Percentiles rank a stretch among this genome's conserved stretches.
These are phyloP conservation scores for Phytophthora cryptogea DNA, from an alignment of 352 stramenopile genomes.

Conservation along the genomic window DNA sequence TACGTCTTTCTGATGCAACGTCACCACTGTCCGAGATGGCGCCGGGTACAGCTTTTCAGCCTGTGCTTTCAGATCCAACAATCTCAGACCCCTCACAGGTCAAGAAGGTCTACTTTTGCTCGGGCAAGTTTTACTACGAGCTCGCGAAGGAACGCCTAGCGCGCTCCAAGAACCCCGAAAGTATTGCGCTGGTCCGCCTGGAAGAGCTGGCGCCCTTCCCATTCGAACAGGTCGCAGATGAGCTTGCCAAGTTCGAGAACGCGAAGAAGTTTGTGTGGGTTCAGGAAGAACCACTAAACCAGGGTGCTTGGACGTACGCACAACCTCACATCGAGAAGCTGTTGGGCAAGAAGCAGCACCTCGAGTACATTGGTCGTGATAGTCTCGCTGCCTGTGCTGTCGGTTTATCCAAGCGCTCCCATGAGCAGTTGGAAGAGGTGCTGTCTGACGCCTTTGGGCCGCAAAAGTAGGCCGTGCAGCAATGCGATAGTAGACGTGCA, in stretches of 20 bases:
- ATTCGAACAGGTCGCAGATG: slow-evolving; percentile 62
- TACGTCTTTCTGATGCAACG: slow-evolving; percentile 68
- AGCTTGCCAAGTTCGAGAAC: slow-evolving; percentile 64
- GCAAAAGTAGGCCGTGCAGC: slow-evolving; percentile 16
- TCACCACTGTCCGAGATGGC: slow-evolving; percentile 71
- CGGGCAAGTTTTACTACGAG: slow-evolving; percentile 89
- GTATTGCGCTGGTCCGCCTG: slow-evolving; percentile 73
- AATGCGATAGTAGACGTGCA: slow-evolving; percentile 8
- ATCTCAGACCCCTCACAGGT: slow-evolving; percentile 55
- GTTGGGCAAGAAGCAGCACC: slow-evolving; percentile 51
- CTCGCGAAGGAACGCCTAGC: slow-evolving; percentile 66
- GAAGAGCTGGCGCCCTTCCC: slow-evolving; percentile 89
- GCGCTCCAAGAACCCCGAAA: slow-evolving; percentile 45
- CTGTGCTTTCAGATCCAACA: slow-evolving; percentile 61
- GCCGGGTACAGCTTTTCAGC: slow-evolving; percentile 62
- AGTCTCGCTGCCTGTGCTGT: slow-evolving; percentile 74
- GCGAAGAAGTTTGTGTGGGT: slow-evolving; percentile 78
- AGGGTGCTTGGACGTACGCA: slow-evolving; percentile 76
- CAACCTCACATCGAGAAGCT: slow-evolving; percentile 78
- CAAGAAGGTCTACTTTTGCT: slow-evolving; percentile 79
- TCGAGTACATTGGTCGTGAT: slow-evolving; percentile 78
- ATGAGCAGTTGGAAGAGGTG: slow-evolving; percentile 67
- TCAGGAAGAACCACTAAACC: slow-evolving; percentile 85
- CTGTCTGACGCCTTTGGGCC: slow-evolving; percentile 64
- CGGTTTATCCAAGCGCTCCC: slow-evolving; percentile 72